Evolutionary conservation across 192 early-diverging fungal genomes (phyloP).

Genomic region (Coemansia sp.): DNA sequence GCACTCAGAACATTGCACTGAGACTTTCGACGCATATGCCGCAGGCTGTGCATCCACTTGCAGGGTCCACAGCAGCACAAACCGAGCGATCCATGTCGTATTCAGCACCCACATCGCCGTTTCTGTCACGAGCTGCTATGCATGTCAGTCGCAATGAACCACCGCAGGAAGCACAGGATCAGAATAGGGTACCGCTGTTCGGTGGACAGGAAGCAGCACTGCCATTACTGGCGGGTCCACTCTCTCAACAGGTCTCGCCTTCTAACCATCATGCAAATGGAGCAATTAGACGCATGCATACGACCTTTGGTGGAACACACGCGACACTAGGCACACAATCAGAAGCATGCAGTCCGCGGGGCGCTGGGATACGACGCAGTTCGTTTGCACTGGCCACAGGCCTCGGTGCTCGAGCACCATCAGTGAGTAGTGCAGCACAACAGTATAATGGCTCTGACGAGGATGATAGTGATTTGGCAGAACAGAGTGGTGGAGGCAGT

Average conservation of each 20-base stretch:
- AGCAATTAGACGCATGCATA: background rate
- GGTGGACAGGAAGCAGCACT: conserved; percentile 10
- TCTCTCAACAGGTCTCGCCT: conserved; percentile 4
- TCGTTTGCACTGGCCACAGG: conserved; percentile 22
- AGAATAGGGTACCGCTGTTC: background rate
- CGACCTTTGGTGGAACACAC: background rate
- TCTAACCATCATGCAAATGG: conserved; percentile 1
- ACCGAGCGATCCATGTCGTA: conserved; percentile 20
- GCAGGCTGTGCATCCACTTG: background rate
- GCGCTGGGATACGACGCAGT: conserved; percentile 17
- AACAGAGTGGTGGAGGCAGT: conserved; percentile 7
- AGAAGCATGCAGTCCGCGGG: conserved; percentile 5
- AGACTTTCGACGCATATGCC: background rate
- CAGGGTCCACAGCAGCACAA: background rate
- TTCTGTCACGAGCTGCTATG: conserved; percentile 10
- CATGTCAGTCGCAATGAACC: background rate
- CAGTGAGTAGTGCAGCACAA: conserved; percentile 14
- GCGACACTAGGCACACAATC: background rate
- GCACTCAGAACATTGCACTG: background rate
- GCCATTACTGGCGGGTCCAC: conserved; percentile 7
- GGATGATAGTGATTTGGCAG: conserved; percentile 13
- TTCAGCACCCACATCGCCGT: conserved; percentile 44
- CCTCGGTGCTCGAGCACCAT: conserved; percentile 5
- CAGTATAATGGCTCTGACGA: conserved; percentile 27
- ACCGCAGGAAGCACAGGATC: background rate